A percentile compares a stretch with the other conserved stretches of the same genome.
Evolutionary conservation across 176 grass and related monocot genomes (phyloP).

Genomic region (Musa troglodytarum): DNA sequence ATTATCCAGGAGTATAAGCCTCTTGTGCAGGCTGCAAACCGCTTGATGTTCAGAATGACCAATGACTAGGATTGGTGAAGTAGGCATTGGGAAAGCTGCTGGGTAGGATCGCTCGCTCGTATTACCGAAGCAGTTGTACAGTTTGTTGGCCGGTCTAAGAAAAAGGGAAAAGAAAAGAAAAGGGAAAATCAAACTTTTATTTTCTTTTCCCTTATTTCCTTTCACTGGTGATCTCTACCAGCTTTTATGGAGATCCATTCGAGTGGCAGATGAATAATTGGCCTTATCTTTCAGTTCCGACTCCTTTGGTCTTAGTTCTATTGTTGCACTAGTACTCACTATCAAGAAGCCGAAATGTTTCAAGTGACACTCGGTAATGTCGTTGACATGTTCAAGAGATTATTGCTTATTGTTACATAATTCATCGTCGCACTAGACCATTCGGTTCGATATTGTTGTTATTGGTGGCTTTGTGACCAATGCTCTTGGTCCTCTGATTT

Average conservation of each 20-base stretch:
- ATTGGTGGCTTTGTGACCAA: too few relatives aligned
- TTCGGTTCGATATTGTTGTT: too few relatives aligned
- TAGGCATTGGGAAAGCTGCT: background rate
- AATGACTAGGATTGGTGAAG: background rate
- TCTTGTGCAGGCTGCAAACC: background rate
- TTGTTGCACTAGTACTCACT: background rate
- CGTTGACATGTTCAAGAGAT: constrained; percentile 1
- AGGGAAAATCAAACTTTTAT: background rate
- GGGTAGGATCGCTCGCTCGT: background rate
- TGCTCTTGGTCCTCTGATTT: too few relatives aligned
- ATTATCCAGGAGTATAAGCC: background rate
- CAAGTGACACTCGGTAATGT: background rate
- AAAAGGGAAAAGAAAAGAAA: background rate
- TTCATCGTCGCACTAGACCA: background rate
- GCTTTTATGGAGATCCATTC: constrained; percentile 1
- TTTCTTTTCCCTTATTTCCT: background rate
- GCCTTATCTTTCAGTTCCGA: background rate
- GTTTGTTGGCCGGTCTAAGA: background rate
- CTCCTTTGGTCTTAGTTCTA: background rate
- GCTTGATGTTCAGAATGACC: background rate
- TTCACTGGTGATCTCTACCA: background rate
- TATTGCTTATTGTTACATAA: background rate
- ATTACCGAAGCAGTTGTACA: constrained; percentile 3
- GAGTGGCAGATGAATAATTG: constrained; percentile 11
- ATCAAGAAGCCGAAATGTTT: background rate